Base-by-base conservation (phyloP, 345 rosid genomes). In the Salix viminalis region DNA sequence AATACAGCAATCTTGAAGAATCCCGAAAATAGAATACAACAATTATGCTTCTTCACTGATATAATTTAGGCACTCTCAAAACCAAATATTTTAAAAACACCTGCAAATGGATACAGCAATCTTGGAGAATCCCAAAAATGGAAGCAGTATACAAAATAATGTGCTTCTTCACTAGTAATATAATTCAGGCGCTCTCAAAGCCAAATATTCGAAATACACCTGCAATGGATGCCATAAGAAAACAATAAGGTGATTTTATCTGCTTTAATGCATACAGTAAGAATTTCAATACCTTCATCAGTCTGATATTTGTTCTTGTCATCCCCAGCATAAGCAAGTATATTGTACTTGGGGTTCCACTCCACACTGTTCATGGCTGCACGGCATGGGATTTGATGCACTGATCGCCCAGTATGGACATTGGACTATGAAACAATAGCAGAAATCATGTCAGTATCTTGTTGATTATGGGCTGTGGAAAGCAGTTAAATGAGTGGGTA, bases 291-390 rank as follows among this genome's bases (percentile, higher is more conserved):
- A 94, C 99, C 99, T 92, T 93, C 98, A 86, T 93, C 98, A 65
- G 91, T 85, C 79, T 87, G 89, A 83, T 93, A 90, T 79, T 96
- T 95, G 86, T 86, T 96, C 88, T 93, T 93, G 90, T 96, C 99
- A 83, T 96, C 98, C 34, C 99, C 99, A 24, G 99, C 98, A 79
- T 86, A 93, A 18, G 99, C 99, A 75, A 96, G 97, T 68, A 96
- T 85, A 84, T 93, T 96, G 83, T 84, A 88, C 74, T 91, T 93
- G 69, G 97, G 98, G 84, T 94, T 96, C 99, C 99, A 93, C 81
- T 96, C 98, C 26, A 96, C 98, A 6, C 98, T 96, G 69, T 96
- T 96, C 99, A 93, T 92, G 13, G 98, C 98, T 66, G 97, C 97
- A 18, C 97, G 87, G n/a, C 97, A 89, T 60, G 97, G 98, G 75